Evolutionary conservation across 2,329 filamentous ascomycete species (phyloP), one percentile per base, ranked within the genome.

Genomic region (Ophiostoma australiae): DNA sequence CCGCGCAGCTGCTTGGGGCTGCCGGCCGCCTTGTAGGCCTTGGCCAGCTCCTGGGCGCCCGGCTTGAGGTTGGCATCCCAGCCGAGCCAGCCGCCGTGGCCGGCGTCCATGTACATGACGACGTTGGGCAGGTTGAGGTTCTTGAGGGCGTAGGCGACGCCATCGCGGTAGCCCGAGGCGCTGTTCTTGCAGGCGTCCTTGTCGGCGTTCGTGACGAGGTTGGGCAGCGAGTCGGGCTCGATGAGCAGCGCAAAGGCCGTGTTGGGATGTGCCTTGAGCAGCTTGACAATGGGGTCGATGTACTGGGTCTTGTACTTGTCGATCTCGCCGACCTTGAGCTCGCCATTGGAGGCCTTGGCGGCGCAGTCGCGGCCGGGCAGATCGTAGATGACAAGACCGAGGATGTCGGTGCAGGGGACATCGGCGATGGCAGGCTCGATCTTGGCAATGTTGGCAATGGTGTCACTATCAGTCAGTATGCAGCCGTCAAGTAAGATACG

Each of bases 41-140:
- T 78, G 76, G 80, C 80, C 61, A 81, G 77, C 77, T 81, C 80
- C 77, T 79, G 69, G 6, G 80, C 80, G 68, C 79, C 80, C 61
- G 78, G 74, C 75, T 77, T 76, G 73, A 80, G 82, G 79, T 89
- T 89, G 72, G 85, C 86, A 23, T 83, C 77, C 87, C 87, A 89
- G 75, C 87, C 87, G 63, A 89, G 82, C 87, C 87, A 90, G 72
- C 87, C 87, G 35, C 84, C 86, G 77, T 90, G 87, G 72, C 86
- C 87, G 10, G 86, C 87, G 74, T 90, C 87, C 27, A 90, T 77
- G 77, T 89, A 90, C 85, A 87, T 86, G 73, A 85, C 80, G 35
- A 89, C 87, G 76, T 90, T 89, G 72, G 83, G 80, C 39, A 89
- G 80, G 78, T 89, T 87, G 74, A 89, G 80, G 67, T 81, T 80